A percentile compares a stretch with the other conserved stretches of the same genome.
phyloP scores from a whole-genome alignment of 345 rosid species.

The Eucalyptus shirleyi region DNA sequence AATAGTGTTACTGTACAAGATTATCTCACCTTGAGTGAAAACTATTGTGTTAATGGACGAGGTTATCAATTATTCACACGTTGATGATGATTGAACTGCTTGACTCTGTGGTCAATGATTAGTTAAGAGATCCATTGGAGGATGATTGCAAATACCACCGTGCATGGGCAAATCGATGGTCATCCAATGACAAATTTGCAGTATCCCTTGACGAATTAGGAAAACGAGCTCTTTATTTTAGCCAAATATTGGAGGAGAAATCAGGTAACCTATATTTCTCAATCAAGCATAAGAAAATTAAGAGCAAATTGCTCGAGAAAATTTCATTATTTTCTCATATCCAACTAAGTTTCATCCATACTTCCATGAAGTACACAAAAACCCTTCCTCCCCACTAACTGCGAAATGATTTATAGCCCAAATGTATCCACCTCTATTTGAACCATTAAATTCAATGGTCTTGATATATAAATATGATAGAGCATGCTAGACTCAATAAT shows the following conservation, averaged over 20 bases:
- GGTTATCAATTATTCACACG: neutral
- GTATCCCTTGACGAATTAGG: neutral
- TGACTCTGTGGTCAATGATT: neutral
- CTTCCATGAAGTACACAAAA: neutral
- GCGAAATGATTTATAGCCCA: neutral
- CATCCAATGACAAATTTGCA: neutral
- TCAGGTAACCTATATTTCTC: neutral
- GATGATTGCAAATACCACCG: neutral
- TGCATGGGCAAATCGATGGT: neutral
- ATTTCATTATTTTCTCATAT: neutral
- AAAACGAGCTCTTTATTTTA: neutral
- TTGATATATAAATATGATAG: neutral
- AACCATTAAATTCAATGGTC: neutral
- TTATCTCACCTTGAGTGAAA: neutral
- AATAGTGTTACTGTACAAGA: neutral
- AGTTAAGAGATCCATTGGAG: neutral
- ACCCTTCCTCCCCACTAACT: neutral
- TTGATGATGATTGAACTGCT: neutral
- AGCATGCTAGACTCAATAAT: neutral
- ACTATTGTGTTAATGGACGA: neutral
- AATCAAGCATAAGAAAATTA: neutral
- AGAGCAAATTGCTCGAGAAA: neutral
- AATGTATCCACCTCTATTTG: rapidly evolving
- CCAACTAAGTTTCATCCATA: neutral
- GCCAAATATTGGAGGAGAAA: neutral